phyloP scores from a whole-genome alignment of 228 moss, liverwort and hornwort genomes.

The Sphagnum magellanicum region DNA sequence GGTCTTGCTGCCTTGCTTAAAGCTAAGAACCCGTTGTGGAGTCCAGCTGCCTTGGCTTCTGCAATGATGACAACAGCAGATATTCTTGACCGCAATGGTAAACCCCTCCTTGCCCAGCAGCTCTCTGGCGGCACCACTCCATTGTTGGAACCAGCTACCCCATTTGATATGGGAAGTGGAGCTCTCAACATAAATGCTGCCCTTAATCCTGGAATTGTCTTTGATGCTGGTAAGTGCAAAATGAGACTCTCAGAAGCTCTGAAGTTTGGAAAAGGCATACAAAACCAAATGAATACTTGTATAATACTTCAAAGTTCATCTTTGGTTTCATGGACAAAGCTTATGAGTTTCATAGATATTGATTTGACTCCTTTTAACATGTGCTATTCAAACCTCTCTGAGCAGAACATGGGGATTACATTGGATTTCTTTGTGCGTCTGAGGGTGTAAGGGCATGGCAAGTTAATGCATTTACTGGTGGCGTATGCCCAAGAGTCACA shows the following conservation, averaged over 20 bases:
- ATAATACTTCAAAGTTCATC: too few relatives aligned
- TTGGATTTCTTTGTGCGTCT: constrained; percentile 63
- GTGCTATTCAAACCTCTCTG: background rate
- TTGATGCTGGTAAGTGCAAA: constrained; percentile 16
- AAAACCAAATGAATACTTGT: background rate
- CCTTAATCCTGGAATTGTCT: constrained; percentile 36
- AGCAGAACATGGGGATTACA: constrained; percentile 27
- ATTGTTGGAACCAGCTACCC: constrained; percentile 16
- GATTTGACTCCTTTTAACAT: background rate
- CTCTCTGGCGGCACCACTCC: constrained; percentile 15
- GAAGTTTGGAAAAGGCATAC: background rate
- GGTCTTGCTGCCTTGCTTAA: constrained; percentile 39
- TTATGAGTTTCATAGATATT: too few relatives aligned
- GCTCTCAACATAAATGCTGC: constrained; percentile 41
- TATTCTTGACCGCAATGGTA: constrained; percentile 18
- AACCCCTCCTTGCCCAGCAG: constrained; percentile 31
- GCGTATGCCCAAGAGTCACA: constrained; percentile 29
- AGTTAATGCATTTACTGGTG: constrained; percentile 54
- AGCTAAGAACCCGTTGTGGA: constrained; percentile 30
- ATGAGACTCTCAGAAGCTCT: background rate
- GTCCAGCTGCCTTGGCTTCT: constrained; percentile 25
- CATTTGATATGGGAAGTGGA: constrained; percentile 44
- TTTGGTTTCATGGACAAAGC: too few relatives aligned
- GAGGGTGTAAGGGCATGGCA: constrained; percentile 32
- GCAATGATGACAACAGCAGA: constrained; percentile 36